Base-by-base conservation (phyloP, 805 yeast species). In the Yamadazyma sp. region DNA sequence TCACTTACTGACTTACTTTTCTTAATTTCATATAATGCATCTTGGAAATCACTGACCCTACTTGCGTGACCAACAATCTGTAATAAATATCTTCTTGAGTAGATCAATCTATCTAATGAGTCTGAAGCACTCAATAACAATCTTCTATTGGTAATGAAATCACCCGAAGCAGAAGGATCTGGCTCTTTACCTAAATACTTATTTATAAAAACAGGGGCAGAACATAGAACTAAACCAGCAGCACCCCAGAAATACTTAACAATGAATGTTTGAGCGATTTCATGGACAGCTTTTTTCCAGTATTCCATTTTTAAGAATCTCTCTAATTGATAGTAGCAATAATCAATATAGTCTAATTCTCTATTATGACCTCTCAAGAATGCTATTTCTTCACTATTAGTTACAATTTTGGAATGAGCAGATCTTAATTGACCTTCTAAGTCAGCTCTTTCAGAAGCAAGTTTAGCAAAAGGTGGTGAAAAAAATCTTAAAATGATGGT, bases 221-320 rank as follows among this genome's bases (percentile, higher is more conserved):
- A 80, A 60, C 97, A 89, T 31, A 89, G 69, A 1, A 81, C 76
- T 40, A 89, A 70, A 8, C 98, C 98, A 21, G 93, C 86, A 2
- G 96, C 98, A 43, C 98, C 98, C 89, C 96, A 83, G 31, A 87
- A 77, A 60, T 89, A 89, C 62, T 89, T 89, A 42, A 89, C 89
- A 35, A 87, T 79, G 50, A 88, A 89, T 32, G 83, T 86, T 47
- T 91, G 93, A 2, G 91, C 84, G 47, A 86, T 75, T 52, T 88
- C 88, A 59, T 88, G 91, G 17, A 83, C 57, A 19, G 91, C 81
- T 63, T 82, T 72, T 48, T 85, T 80, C 61, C 84, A 76, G 44
- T 83, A 73, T 52, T 84, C 89, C 61, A 79, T 75, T 50, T 83
- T 77, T 45, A 82, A 71, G 58, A 88, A 91, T 41, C 80, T 69